phyloP scores from a whole-genome alignment of 2,329 filamentous ascomycete genomes.

The Apiospora malaysiana region DNA sequence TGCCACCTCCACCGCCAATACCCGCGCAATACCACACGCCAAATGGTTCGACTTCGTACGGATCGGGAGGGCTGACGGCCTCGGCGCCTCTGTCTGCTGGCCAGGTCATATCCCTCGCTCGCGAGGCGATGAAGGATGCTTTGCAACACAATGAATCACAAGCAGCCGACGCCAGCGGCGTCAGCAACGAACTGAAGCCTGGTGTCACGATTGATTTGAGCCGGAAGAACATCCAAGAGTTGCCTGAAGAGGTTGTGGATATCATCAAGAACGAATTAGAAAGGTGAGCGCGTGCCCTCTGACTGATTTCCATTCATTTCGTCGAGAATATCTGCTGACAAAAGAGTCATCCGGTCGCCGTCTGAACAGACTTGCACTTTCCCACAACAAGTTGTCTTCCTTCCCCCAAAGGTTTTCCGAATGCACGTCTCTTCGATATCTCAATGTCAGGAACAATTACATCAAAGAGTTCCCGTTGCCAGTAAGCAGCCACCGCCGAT shows the following conservation, averaged over 20 bases:
- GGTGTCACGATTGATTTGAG: slow-evolving; percentile 82
- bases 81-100: slow-evolving; percentile 61
- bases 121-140: slow-evolving; percentile 71
- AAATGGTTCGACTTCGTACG: slow-evolving; percentile 23
- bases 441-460: slow-evolving; percentile 80
- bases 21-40: slow-evolving; percentile 50
- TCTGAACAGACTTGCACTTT: slow-evolving; percentile 70
- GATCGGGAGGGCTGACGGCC: slow-evolving; percentile 53
- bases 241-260: slow-evolving; percentile 77
- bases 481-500: slow-evolving; percentile 43
- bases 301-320: slow-evolving; percentile 12
- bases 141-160: slow-evolving; percentile 70
- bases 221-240: slow-evolving; percentile 72
- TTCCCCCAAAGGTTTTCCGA: slow-evolving; percentile 75
- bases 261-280: slow-evolving; percentile 77
- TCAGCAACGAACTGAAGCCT: slow-evolving; percentile 67
- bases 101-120: slow-evolving; percentile 70
- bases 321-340: slow-evolving; percentile 30
- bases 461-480: slow-evolving; percentile 67
- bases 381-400: slow-evolving; percentile 77
- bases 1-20: slow-evolving; percentile 52
- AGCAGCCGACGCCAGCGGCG: slow-evolving; percentile 63
- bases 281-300: slow-evolving; percentile 55
- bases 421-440: slow-evolving; percentile 78
- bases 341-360: slow-evolving; percentile 4